Conservation (phyloP, 306 rosid species). For the Bauhinia variegata region DNA sequence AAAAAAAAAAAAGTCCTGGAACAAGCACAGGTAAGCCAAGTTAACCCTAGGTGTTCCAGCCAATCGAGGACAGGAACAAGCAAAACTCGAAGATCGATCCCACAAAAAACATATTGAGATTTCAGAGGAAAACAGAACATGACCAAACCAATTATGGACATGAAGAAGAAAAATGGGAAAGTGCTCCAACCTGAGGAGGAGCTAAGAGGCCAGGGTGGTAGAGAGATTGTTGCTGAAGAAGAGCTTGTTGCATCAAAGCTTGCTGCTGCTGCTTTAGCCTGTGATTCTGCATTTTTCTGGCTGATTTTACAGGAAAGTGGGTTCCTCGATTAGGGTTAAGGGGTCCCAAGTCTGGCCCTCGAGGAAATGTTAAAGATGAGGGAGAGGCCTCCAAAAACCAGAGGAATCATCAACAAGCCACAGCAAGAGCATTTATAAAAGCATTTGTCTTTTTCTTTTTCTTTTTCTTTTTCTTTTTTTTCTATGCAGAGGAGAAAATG, state of each 20-base stretch:
- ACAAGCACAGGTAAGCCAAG: not conserved
- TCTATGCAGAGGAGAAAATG: not conserved
- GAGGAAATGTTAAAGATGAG: slow-evolving; percentile 7
- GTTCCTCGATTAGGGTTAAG: slow-evolving; percentile 68
- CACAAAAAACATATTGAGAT: not conserved
- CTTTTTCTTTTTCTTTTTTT: too few relatives aligned
- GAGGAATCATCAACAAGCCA: not conserved
- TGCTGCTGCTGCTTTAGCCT: slow-evolving; percentile 97
- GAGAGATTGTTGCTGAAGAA: slow-evolving; percentile 92
- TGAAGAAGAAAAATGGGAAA: not conserved
- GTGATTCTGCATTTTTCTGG: slow-evolving; percentile 87
- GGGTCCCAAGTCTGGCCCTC: slow-evolving; percentile 43
- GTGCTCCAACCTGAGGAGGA: slow-evolving; percentile 85
- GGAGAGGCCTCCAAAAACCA: slow-evolving; percentile 44
- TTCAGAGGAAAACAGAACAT: not conserved
- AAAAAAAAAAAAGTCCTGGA: not conserved
- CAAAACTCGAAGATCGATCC: slow-evolving; percentile 12
- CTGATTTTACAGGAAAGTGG: slow-evolving; percentile 41
- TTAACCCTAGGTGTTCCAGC: slow-evolving; percentile 37
- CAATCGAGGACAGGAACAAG: not conserved
- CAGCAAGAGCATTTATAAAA: slow-evolving; percentile 35
- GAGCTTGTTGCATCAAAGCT: slow-evolving; percentile 99
- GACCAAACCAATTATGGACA: not conserved
- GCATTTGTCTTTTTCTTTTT: not conserved
- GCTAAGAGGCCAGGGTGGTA: slow-evolving; percentile 95